Conservation (phyloP, 768 basidiomycete genomes). For the Hirschioporus abietinus region DNA sequence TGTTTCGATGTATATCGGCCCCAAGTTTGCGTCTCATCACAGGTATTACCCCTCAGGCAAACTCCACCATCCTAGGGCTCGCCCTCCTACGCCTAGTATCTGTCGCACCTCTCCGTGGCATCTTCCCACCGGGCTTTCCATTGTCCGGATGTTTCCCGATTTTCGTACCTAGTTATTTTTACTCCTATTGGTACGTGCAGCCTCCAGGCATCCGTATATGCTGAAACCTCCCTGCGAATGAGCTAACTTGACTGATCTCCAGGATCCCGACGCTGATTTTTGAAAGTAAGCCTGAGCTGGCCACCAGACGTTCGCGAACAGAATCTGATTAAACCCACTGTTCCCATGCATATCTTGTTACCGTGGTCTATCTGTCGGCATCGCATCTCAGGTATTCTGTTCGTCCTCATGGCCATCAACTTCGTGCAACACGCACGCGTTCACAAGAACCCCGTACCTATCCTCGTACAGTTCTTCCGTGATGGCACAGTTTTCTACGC, state of each 20-base stretch:
- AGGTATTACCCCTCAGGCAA: neutral
- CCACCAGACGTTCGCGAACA: neutral
- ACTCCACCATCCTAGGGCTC: neutral
- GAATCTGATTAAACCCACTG: neutral
- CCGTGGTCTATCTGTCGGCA: neutral
- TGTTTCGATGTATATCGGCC: neutral
- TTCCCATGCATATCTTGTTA: neutral
- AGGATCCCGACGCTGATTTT: constrained; percentile 1
- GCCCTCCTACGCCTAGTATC: neutral
- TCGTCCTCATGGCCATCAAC: neutral
- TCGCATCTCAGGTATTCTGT: neutral
- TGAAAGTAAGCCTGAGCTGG: neutral
- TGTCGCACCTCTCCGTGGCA: neutral
- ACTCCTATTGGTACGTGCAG: neutral
- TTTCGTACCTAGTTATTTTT: constrained; percentile 2
- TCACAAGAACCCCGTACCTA: neutral
- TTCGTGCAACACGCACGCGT: constrained; percentile 1
- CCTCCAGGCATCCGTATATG: neutral
- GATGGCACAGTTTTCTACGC: constrained; percentile 1
- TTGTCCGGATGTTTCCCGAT: constrained; percentile 1
- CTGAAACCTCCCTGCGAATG: neutral
- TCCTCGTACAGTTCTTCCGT: constrained; percentile 4
- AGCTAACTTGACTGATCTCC: neutral
- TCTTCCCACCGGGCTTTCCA: constrained; percentile 3
- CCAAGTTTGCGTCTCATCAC: neutral